These are phyloP conservation scores for Papiliotrema flavescens DNA, from an alignment of 1,284 basidiomycete species.

Conservation along the genomic window DNA sequence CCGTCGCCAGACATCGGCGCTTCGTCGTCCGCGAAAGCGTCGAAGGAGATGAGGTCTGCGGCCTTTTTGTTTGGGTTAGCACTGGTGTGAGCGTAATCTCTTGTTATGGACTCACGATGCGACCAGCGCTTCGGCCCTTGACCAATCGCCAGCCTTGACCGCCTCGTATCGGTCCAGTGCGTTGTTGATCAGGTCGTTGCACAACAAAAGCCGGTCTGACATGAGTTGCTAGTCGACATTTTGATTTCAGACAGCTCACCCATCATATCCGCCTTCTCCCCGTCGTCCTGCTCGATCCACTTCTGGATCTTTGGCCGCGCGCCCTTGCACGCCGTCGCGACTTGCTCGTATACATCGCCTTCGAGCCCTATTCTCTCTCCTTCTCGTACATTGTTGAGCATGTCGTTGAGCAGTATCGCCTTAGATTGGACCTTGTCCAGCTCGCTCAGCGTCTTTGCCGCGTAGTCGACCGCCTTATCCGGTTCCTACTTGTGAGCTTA, in stretches of 20 bases:
- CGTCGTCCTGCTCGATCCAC: constrained; percentile 89
- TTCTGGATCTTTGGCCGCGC: constrained; percentile 95
- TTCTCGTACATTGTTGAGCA: constrained; percentile 88
- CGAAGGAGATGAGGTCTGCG: constrained; percentile 49
- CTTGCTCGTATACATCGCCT: constrained; percentile 97
- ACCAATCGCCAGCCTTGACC: constrained; percentile 82
- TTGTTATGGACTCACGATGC: constrained; percentile 30
- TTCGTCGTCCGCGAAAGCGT: constrained; percentile 48
- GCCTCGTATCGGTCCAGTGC: constrained; percentile 86
- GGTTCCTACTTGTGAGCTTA: constrained; percentile 59
- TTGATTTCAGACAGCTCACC: constrained; percentile 53
- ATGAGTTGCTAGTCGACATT: background rate
- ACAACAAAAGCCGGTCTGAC: constrained; percentile 83
- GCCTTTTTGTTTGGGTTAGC: constrained; percentile 43
- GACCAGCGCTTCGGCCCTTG: constrained; percentile 38
- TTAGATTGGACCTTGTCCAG: constrained; percentile 93
- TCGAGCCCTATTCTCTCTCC: constrained; percentile 70
- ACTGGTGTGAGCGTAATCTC: background rate
- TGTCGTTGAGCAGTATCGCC: constrained; percentile 89
- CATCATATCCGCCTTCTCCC: constrained; percentile 74
- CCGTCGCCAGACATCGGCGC: constrained; percentile 22
- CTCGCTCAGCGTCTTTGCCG: constrained; percentile 80
- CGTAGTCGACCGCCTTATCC: constrained; percentile 88
- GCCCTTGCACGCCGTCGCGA: constrained; percentile 72
- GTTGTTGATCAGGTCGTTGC: constrained; percentile 96